phyloP scores from a whole-genome alignment of 352 stramenopile species.

The Pythium periplocum region DNA sequence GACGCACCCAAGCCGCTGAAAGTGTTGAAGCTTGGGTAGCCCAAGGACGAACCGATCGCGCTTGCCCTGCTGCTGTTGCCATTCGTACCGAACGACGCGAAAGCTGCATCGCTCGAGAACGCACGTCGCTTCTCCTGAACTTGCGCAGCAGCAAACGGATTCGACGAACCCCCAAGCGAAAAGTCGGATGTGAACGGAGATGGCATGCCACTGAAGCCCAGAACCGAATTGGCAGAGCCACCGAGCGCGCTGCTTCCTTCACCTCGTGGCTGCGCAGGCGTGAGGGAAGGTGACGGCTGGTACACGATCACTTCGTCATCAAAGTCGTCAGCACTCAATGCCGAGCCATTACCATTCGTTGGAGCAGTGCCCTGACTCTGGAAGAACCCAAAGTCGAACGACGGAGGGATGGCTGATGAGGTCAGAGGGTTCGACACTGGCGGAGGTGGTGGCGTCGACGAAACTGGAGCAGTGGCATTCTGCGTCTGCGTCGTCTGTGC shows the following conservation, averaged over 20 bases:
- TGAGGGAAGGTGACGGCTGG: slow-evolving; percentile 46
- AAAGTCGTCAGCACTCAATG: slow-evolving; percentile 67
- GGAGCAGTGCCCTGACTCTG: slow-evolving; percentile 11
- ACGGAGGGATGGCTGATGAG: neutral
- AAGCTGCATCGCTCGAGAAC: slow-evolving; percentile 2
- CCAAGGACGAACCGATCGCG: slow-evolving; percentile 38
- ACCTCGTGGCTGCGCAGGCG: slow-evolving; percentile 8
- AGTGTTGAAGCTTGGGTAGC: slow-evolving; percentile 60
- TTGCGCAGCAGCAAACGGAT: slow-evolving; percentile 17
- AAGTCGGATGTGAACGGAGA: slow-evolving; percentile 18
- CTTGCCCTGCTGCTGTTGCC: slow-evolving; percentile 5
- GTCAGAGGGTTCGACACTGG: neutral
- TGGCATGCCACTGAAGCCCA: slow-evolving; percentile 4
- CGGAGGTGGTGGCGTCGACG: neutral
- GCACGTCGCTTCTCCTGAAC: slow-evolving; percentile 1
- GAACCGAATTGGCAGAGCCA: slow-evolving; percentile 15
- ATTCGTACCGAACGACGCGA: slow-evolving; percentile 18
- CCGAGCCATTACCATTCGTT: slow-evolving; percentile 8
- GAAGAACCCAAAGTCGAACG: slow-evolving; percentile 13
- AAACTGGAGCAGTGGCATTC: neutral
- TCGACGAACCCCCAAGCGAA: neutral
- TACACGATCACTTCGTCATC: slow-evolving; percentile 86
- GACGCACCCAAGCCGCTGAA: slow-evolving; percentile 40
- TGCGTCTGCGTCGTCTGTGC: neutral
- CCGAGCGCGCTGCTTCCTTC: slow-evolving; percentile 29